Base-by-base conservation (phyloP, 805 yeast genomes). In the Clavispora phyllophila region DNA sequence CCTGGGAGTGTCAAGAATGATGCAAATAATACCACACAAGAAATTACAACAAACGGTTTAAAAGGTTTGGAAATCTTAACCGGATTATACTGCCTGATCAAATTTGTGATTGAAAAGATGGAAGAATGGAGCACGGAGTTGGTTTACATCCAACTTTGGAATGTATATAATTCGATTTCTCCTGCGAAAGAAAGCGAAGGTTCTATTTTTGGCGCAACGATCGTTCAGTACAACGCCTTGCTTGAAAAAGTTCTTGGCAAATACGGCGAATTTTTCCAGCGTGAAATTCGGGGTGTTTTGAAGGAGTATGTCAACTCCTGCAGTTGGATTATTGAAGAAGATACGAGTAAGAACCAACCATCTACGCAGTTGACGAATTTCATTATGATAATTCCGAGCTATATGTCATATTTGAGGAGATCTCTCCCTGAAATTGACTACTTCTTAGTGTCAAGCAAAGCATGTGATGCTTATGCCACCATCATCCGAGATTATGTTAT, bases 1-100 rank as follows among this genome's bases (percentile, higher is more conserved):
- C 69, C 73, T 1, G 70, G 70, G 1, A 24, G 32, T 12, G 35
- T 39, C 14, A 46, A 49, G n/a, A 33, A 13, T 5, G 55, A 49
- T 13, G 18, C 43, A 5, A 42, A 19, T 9, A 10, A 32, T 3
- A 85, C 97, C 63, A 88, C 97, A 79, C 99, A 93, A 81, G 96
- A 97, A 57, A 96, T 90, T 65, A 91, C 91, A 65, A 90, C 98
- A 73, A 53, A 58, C 27, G 57, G 63, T 12, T 33, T 61, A n/a
- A 54, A 55, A 23, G 63, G 62, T 2, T 48, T 68, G 20, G 55
- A 56, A 33, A 44, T 44, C 33, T 53, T 69, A 37, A 60, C 68
- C 2, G 63, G 60, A 18, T 45, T 69, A 2, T 66, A 57, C 40
- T 67, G 73, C 36, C 63, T 60, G 61, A 50, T 65, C 8, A 58